phyloP scores from a whole-genome alignment of 768 basidiomycete species.

The Phlebiopsis gigantea region DNA sequence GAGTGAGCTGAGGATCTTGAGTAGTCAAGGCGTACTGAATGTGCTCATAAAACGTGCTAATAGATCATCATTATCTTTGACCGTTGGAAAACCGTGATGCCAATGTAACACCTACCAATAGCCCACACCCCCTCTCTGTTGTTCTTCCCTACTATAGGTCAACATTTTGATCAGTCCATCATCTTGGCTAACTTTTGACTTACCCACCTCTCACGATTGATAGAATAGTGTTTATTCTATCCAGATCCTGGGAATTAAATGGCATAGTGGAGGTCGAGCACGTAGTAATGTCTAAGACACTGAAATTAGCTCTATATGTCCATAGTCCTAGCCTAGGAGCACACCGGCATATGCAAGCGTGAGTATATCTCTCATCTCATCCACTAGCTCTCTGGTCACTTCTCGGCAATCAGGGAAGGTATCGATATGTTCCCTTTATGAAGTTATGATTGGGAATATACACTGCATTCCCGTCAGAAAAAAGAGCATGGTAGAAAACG shows the following conservation, averaged over 20 bases:
- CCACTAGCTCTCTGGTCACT: neutral
- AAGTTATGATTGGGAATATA: too few relatives aligned
- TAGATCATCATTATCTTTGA: neutral
- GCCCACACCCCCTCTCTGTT: neutral
- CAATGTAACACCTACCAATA: neutral
- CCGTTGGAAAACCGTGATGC: too few relatives aligned
- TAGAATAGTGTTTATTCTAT: neutral
- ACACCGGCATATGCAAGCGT: neutral
- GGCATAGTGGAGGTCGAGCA: neutral
- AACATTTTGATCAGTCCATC: too few relatives aligned
- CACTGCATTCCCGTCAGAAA: too few relatives aligned
- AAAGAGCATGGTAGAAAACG: too few relatives aligned
- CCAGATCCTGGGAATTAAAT: neutral
- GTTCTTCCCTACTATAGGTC: neutral
- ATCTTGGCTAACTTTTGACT: neutral
- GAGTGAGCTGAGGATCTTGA: neutral
- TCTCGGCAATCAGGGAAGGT: conserved; percentile 14
- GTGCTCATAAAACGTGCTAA: neutral
- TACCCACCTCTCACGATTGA: neutral
- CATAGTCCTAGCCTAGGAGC: neutral
- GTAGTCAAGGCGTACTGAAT: neutral
- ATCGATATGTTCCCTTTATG: conserved; percentile 15
- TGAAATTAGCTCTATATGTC: neutral
- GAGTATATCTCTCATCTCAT: neutral
- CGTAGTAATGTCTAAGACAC: neutral